Evolutionary conservation across 345 rosid genomes (phyloP).

Genomic region (Corchorus capsularis): DNA sequence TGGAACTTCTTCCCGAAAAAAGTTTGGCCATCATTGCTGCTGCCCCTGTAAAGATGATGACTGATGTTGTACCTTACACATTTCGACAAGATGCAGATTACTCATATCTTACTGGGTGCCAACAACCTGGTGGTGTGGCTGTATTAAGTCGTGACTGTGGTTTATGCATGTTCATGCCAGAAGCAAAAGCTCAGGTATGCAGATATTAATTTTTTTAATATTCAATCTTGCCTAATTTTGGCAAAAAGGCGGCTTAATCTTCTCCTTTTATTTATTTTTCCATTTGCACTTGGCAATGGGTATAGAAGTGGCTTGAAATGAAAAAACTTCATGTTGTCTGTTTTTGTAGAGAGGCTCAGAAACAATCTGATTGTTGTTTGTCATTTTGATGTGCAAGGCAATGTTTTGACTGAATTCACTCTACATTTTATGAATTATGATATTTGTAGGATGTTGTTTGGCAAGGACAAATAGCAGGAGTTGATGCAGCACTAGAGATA

Average conservation of each 20-base stretch:
- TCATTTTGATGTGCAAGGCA: conserved; percentile 11
- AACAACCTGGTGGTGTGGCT: conserved; percentile 94
- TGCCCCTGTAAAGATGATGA: conserved; percentile 96
- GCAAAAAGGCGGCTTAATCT: not conserved
- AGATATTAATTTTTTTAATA: not conserved
- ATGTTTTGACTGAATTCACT: not conserved
- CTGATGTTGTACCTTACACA: conserved; percentile 88
- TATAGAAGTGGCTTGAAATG: not conserved
- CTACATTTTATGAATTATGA: not conserved
- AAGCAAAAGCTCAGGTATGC: conserved; percentile 71
- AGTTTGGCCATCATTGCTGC: conserved; percentile 83
- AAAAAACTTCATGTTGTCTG: not conserved
- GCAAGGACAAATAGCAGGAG: conserved; percentile 93
- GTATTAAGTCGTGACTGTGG: conserved; percentile 72
- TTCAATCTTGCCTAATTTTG: not conserved
- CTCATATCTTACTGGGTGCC: conserved; percentile 85
- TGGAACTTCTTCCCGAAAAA: conserved; percentile 77
- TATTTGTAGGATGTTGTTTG: conserved; percentile 73
- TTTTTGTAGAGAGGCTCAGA: not conserved
- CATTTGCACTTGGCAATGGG: not conserved
- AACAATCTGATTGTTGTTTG: not conserved
- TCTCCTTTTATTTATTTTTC: not conserved
- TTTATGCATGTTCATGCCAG: conserved; percentile 99
- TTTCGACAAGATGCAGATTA: conserved; percentile 91
- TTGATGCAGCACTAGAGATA: conserved; percentile 72